Evolutionary conservation across 73 alveolate genomes (phyloP).

Genomic region (Diophrys appendiculata): DNA sequence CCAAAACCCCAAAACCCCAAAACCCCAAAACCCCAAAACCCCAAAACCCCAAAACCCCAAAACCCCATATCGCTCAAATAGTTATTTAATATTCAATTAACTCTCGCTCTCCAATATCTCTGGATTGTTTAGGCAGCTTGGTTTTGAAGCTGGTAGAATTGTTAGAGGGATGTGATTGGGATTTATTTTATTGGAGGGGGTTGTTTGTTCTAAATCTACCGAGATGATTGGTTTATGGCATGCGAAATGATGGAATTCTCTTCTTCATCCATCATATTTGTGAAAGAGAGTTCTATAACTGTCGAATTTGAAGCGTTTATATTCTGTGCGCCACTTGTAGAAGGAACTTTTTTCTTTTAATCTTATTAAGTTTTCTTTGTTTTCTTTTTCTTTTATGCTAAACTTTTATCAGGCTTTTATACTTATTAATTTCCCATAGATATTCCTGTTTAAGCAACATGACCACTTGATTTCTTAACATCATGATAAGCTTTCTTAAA

Average conservation of each 20-base stretch:
- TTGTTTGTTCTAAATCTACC: no score
- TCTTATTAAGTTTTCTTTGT: no score
- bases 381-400: no score
- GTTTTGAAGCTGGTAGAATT: background rate
- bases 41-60: conserved; percentile 5
- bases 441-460: no score
- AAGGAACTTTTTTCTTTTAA: no score
- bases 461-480: no score
- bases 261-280: background rate
- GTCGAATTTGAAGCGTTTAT: no score
- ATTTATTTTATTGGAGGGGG: background rate
- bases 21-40: conserved; percentile 5
- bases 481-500: background rate
- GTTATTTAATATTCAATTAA: background rate
- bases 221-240: no score
- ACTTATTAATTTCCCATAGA: no score
- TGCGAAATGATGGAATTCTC: no score
- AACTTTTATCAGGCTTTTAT: no score
- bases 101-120: background rate
- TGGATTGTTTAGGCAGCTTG: background rate
- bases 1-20: background rate
- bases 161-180: background rate
- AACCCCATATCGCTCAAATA: background rate
- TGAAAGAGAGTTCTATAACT: background rate
- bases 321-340: no score